Conservation (phyloP, 208 protist species). For the Trypanosoma conorhini region DNA sequence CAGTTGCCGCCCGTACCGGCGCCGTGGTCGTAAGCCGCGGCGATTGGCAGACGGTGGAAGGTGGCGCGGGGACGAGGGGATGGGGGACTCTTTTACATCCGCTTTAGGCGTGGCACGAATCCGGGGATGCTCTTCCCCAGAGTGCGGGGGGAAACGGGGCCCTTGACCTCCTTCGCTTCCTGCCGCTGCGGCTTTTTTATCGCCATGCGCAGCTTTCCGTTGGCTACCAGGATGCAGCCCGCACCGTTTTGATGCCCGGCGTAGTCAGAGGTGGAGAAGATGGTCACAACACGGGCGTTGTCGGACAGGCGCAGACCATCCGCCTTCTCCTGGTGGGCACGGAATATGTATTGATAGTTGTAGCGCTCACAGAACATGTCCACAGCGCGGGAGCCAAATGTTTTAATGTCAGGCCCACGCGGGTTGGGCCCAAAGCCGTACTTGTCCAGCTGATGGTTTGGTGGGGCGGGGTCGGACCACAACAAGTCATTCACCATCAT, state of each 20-base stretch:
- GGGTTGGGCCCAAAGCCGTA: slow-evolving; percentile 92
- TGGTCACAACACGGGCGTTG: slow-evolving; percentile 90
- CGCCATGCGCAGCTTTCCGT: slow-evolving; percentile 88
- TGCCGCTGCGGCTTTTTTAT: slow-evolving; percentile 88
- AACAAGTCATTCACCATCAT: slow-evolving; percentile 92
- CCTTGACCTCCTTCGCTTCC: slow-evolving; percentile 62
- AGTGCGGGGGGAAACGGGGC: slow-evolving; percentile 66
- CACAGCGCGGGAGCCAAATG: slow-evolving; percentile 86
- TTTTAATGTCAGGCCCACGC: slow-evolving; percentile 87
- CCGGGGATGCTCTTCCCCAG: slow-evolving; percentile 60
- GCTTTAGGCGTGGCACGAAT: slow-evolving; percentile 69
- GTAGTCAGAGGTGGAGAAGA: slow-evolving; percentile 94
- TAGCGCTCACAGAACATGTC: slow-evolving; percentile 93
- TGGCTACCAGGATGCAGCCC: slow-evolving; percentile 82
- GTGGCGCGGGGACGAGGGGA: background rate
- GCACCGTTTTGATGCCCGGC: slow-evolving; percentile 91
- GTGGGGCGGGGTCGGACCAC: slow-evolving; percentile 88
- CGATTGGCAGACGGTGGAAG: background rate
- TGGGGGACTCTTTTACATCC: slow-evolving; percentile 33
- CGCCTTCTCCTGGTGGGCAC: slow-evolving; percentile 92
- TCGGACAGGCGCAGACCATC: slow-evolving; percentile 90
- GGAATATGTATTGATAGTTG: slow-evolving; percentile 94
- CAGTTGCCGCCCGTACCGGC: background rate
- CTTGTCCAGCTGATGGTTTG: slow-evolving; percentile 81
- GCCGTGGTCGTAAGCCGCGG: background rate